Base-by-base conservation (phyloP, 1,284 basidiomycete species). In the Ganoderma boninense region DNA sequence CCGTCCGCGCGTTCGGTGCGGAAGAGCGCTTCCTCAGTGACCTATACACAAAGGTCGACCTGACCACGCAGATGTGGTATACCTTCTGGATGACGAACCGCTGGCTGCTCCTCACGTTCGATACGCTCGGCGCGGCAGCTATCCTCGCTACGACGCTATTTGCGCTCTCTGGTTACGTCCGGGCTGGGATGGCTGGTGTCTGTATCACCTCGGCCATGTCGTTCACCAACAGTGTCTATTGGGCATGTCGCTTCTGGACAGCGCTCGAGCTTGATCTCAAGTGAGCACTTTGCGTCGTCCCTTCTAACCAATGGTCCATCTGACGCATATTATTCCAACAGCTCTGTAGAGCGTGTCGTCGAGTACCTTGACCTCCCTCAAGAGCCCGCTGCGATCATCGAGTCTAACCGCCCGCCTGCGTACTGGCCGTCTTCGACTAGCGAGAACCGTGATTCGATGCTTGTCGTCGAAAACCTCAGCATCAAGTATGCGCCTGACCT, bases 331-430 rank as follows among this genome's bases (percentile, higher is more conserved):
- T 35, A 5, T 29, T 13, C 26, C 10, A 43, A 23, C 26, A 94
- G 94, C 80, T 89, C 90, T 8, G 92, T 97, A 7, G 97, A 98
- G 80, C 92, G 96, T 69, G 87, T 97, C 8, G 89, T 94, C 4
- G 96, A 97, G 83, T 97, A 97, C 78, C 87, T 97, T 23, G 87
- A 93, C 65, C 85, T 97, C n/a, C 93, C 95, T 0, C 93, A 95
- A 77, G 96, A 97, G 78, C 90, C 95, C 4, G 90, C 95, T 1
- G 85, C 90, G 0, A 77, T 92, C 68, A 91, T 95, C 63, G 89
- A 92, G 68, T 86, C 85, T 0, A 86, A 85, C 64, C 87, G 91
- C 5, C 90, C 90, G 1, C 94, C 95, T 0, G 94, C 95, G 0
- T 95, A 95, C 77, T 97, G 95, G 95, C 95, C 95, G 0, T 94